Conservation (phyloP, 371 early-diverging fungal genomes). For the Nematocida sp. region DNA sequence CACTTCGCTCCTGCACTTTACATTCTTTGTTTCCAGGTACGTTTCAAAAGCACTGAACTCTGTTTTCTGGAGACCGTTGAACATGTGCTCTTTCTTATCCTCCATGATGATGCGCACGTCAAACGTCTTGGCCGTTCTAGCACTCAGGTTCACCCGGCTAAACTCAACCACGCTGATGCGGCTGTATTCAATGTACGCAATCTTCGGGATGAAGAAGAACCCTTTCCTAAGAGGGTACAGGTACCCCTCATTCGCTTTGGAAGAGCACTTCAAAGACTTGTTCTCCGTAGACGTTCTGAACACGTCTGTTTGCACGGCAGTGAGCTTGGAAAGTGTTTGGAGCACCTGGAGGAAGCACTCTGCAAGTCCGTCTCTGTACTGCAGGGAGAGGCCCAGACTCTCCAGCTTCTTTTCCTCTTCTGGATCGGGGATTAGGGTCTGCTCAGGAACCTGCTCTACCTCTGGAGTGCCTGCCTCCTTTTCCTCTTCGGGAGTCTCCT, state of each 20-base stretch:
- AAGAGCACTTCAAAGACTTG: constrained; percentile 82
- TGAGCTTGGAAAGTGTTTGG: constrained; percentile 72
- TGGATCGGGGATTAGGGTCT: background rate
- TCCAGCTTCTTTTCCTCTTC: constrained; percentile 42
- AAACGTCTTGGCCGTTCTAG: constrained; percentile 63
- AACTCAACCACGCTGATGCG: constrained; percentile 83
- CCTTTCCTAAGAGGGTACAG: constrained; percentile 84
- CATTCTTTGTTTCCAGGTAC: constrained; percentile 56
- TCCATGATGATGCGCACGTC: constrained; percentile 60
- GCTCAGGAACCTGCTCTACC: constrained; percentile 63
- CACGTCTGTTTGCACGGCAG: constrained; percentile 69
- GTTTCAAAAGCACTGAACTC: constrained; percentile 60
- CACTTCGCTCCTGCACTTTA: constrained; percentile 60
- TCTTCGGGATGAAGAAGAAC: constrained; percentile 84
- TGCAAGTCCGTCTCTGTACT: constrained; percentile 77
- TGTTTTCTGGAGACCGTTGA: constrained; percentile 61
- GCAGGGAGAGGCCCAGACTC: constrained; percentile 72
- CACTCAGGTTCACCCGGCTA: constrained; percentile 63
- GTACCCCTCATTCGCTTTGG: constrained; percentile 91
- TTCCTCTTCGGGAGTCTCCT: background rate
- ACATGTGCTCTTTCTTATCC: constrained; percentile 53
- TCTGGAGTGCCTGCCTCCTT: background rate
- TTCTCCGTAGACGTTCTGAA: constrained; percentile 60
- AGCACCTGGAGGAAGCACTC: constrained; percentile 82
- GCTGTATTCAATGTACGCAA: constrained; percentile 74